Base-by-base conservation (phyloP, 2,329 filamentous ascomycete species). In the Colletotrichum coccodes region DNA sequence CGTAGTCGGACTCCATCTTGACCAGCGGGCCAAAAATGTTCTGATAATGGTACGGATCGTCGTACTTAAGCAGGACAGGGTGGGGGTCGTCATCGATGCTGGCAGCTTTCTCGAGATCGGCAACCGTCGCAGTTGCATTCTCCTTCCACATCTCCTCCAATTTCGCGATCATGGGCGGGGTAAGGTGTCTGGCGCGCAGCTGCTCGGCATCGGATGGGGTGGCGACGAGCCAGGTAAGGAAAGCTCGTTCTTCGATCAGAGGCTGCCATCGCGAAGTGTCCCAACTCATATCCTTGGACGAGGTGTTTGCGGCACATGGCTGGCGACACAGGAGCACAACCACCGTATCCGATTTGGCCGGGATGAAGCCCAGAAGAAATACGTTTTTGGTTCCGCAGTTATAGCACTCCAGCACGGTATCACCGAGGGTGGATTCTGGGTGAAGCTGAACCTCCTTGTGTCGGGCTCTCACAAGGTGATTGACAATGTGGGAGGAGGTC, bases 371-470 rank as follows among this genome's bases (percentile, higher is more conserved):
- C 32, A 99, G 91, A 40, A 98, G 86, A 75, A 99, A 99, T 56
- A 98, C 95, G 79, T 99, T 99, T 84, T 98, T 98, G n/a, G 94
- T 98, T 53, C 95, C 96, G 80, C 96, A 99, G 82, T 98, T 98
- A 85, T 99, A 99, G 83, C 96, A 99, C 84, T 99, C 96, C 71
- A 99, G 88, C 42, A 97, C 94, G 1, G 96, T 99, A 78, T 99
- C 97, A 72, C 96, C 96, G 12, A 99, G 90, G 8, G 94, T 91
- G 21, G 96, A 98, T 73, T 92, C 91, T 8, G 96, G 95, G 79
- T 99, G 96, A 63, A 99, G 90, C 80, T 98, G 95, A 60, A 99
- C 96, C 83, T 99, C 97, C 86, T 98, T 99, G 85, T 99, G 96
- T 72, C 96, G 92, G 72, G 97, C 95, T 76, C 97, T 93, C 70